A percentile compares a stretch with the other conserved stretches of the same genome.
Conservation (phyloP, 2,329 filamentous ascomycete genomes). For the Orbilia quercus region DNA sequence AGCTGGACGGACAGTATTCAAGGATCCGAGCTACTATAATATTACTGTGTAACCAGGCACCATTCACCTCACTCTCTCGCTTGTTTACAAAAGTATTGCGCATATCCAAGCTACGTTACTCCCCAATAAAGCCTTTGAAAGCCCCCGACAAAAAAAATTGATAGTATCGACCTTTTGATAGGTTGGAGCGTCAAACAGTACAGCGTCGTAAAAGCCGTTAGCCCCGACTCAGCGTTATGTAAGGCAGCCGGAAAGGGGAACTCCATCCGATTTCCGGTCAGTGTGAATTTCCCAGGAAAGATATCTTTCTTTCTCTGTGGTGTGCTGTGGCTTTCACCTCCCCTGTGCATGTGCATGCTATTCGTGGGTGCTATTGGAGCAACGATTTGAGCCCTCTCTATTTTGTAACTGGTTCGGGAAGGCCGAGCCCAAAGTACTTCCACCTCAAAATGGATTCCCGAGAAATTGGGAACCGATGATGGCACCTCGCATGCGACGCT, state of each 20-base stretch:
- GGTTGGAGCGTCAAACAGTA: constrained; percentile 20
- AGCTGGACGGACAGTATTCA: constrained; percentile 12
- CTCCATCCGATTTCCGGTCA: constrained; percentile 34
- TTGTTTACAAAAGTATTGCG: constrained; percentile 16
- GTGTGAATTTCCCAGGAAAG: constrained; percentile 22
- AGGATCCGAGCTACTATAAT: too few species aligned
- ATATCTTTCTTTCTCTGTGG: constrained; percentile 5
- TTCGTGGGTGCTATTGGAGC: too few species aligned
- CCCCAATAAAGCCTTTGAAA: constrained; percentile 25
- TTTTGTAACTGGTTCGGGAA: constrained; percentile 51
- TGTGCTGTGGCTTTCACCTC: constrained; percentile 20
- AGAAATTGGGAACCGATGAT: constrained; percentile 54
- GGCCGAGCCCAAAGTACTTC: constrained; percentile 45
- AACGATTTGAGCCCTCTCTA: too few species aligned
- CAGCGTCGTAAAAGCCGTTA: constrained; percentile 37
- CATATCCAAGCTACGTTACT: constrained; percentile 56
- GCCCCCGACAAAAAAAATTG: constrained; percentile 16
- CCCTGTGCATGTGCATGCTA: neutral
- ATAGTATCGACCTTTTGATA: constrained; percentile 28
- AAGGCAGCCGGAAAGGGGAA: constrained; percentile 19
- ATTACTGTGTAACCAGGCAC: constrained; percentile 48
- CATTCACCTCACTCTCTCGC: constrained; percentile 4
- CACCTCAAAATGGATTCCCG: constrained; percentile 31
- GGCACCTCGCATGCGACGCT: constrained; percentile 53
- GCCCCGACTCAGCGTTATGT: constrained; percentile 37